These are phyloP conservation scores for Cutaneotrichosporon sp. DNA, from an alignment of 1,284 basidiomycete species.

Conservation along the genomic window DNA sequence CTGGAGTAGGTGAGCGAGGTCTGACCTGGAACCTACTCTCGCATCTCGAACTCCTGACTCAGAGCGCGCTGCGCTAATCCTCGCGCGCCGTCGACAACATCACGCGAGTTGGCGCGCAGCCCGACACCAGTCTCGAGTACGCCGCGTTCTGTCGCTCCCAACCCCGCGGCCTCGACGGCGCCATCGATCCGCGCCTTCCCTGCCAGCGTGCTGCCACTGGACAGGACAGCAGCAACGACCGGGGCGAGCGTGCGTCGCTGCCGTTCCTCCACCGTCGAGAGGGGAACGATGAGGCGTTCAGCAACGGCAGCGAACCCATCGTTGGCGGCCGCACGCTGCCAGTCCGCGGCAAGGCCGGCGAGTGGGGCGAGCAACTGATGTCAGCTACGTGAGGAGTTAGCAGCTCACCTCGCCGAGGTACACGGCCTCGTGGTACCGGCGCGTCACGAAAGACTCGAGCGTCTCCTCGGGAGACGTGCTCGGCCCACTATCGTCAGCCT, in stretches of 20 bases:
- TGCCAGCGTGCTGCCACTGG: neutral
- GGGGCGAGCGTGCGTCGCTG: constrained; percentile 35
- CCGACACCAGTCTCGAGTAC: constrained; percentile 29
- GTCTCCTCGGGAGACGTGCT: constrained; percentile 22
- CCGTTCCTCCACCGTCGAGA: constrained; percentile 28
- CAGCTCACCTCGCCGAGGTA: constrained; percentile 40
- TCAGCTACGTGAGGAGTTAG: neutral
- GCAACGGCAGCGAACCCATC: neutral
- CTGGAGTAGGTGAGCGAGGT: constrained; percentile 22
- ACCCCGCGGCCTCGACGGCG: neutral
- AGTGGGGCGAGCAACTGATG: constrained; percentile 34
- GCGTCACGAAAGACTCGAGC: constrained; percentile 20
- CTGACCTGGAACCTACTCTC: constrained; percentile 38
- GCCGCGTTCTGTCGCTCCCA: constrained; percentile 22
- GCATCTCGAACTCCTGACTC: constrained; percentile 39
- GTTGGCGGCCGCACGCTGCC: constrained; percentile 18
- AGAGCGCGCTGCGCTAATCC: constrained; percentile 27
- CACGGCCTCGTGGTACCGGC: constrained; percentile 45
- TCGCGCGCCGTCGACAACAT: constrained; percentile 29
- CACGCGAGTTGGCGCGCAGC: constrained; percentile 26
- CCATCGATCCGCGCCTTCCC: neutral
- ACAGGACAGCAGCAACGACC: constrained; percentile 12
- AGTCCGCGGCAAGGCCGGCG: constrained; percentile 31
- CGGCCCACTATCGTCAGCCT: constrained; percentile 29
- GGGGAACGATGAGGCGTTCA: neutral